Conservation (phyloP, 2,329 filamentous ascomycete species). For the Akanthomyces uredinophilus region DNA sequence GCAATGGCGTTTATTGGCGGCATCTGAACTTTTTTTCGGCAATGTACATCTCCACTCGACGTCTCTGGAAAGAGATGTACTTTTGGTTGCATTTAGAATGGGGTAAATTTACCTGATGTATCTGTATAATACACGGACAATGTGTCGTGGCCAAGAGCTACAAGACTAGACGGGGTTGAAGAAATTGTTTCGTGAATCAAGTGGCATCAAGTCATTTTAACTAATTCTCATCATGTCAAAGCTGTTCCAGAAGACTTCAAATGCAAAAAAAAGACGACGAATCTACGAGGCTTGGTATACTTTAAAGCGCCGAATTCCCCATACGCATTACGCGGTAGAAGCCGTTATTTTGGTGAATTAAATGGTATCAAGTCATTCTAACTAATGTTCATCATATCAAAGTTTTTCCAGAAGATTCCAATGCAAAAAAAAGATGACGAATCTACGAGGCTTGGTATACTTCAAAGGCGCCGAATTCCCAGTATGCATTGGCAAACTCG, state of each 20-base stretch:
- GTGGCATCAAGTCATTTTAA: not conserved
- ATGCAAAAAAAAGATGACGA: too few relatives aligned
- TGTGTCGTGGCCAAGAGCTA: slow-evolving; percentile 18
- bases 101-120: slow-evolving; percentile 9
- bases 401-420: not conserved
- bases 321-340: too few relatives aligned
- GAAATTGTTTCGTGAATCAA: not conserved
- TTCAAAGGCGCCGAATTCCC: slow-evolving; percentile 58
- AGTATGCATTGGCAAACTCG: slow-evolving; percentile 56
- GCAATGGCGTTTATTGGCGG: slow-evolving; percentile 24
- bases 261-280: too few relatives aligned
- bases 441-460: slow-evolving; percentile 42
- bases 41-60: slow-evolving; percentile 16
- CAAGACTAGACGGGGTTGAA: too few relatives aligned
- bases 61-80: slow-evolving; percentile 7
- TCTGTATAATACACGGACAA: slow-evolving; percentile 27
- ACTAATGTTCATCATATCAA: not conserved
- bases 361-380: not conserved
- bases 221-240: not conserved
- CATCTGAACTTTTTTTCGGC: slow-evolving; percentile 25
- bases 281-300: slow-evolving; percentile 42
- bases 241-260: not conserved
- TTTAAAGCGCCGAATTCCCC: slow-evolving; percentile 61
- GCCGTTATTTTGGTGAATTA: not conserved
- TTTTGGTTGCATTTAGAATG: not conserved